These are phyloP conservation scores for Mortierella sp. DNA, from an alignment of 371 early-diverging fungal genomes.

Conservation along the genomic window DNA sequence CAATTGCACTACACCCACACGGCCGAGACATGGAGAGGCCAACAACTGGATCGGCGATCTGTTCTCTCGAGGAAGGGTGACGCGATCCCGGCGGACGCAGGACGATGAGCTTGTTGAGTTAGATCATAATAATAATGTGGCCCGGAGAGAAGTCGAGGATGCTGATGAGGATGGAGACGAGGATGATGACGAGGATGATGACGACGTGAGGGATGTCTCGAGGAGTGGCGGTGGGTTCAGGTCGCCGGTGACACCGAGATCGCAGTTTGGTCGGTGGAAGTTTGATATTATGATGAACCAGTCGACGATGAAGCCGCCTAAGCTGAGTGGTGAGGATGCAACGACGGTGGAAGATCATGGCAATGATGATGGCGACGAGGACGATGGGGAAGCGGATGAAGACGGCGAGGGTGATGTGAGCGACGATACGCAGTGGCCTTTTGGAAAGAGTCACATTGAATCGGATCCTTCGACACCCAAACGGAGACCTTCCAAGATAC, in stretches of 20 bases:
- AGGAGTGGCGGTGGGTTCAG: background rate
- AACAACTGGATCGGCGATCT: constrained; percentile 3
- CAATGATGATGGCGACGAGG: background rate
- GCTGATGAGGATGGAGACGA: background rate
- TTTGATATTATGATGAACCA: constrained; percentile 27
- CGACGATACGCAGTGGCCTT: background rate
- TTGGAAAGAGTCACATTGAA: background rate
- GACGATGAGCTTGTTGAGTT: background rate
- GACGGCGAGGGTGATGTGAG: background rate
- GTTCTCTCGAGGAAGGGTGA: background rate
- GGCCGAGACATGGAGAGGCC: background rate
- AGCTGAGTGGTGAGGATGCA: background rate
- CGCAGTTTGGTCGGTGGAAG: constrained; percentile 32
- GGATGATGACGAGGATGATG: background rate
- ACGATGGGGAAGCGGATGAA: background rate
- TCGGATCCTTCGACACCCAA: background rate
- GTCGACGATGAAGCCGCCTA: constrained; percentile 29
- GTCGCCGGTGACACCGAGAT: constrained; percentile 20
- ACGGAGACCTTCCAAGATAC: constrained; percentile 11
- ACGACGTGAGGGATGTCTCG: background rate
- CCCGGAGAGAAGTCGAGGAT: background rate
- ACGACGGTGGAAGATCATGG: background rate
- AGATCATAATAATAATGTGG: background rate
- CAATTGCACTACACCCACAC: constrained; percentile 14
- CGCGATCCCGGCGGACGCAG: background rate